A percentile compares a stretch with the other conserved stretches of the same genome.
phyloP scores from a whole-genome alignment of 352 stramenopile species.

The Pelagophyceae sp. region DNA sequence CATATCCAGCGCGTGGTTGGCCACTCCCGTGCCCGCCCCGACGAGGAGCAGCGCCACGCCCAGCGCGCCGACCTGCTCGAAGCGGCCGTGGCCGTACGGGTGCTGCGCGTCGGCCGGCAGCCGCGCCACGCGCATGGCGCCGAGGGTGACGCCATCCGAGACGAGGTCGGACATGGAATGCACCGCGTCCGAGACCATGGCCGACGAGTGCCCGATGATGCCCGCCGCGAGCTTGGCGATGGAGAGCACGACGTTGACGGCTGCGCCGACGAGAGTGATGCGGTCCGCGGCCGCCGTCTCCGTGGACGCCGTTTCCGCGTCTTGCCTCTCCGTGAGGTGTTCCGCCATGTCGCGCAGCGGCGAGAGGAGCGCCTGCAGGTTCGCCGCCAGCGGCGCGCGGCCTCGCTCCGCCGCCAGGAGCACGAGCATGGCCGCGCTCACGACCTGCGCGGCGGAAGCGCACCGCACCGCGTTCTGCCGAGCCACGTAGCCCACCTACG shows the following conservation, averaged over 20 bases:
- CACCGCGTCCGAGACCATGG: slow-evolving; percentile 25
- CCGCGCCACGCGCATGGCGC: slow-evolving; percentile 8
- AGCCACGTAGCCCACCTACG: too few species aligned
- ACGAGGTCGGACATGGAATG: slow-evolving; percentile 24
- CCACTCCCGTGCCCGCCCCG: neutral
- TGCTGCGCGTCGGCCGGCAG: slow-evolving; percentile 32
- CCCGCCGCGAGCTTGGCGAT: slow-evolving; percentile 22
- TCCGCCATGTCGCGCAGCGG: too few species aligned
- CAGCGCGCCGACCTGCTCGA: slow-evolving; percentile 53
- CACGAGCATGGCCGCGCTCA: too few species aligned
- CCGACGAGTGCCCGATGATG: neutral
- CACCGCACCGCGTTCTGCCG: too few species aligned
- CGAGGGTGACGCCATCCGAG: slow-evolving; percentile 21
- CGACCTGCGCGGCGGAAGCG: too few species aligned
- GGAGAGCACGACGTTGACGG: slow-evolving; percentile 18
- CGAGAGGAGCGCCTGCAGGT: too few species aligned
- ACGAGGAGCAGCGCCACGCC: neutral
- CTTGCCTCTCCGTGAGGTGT: too few species aligned
- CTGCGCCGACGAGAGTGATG: slow-evolving; percentile 23
- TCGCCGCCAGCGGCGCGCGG: too few species aligned
- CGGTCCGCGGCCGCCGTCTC: neutral
- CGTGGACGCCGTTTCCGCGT: too few species aligned
- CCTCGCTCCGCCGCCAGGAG: too few species aligned
- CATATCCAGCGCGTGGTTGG: neutral
- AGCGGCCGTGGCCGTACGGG: slow-evolving; percentile 60